Conservation (phyloP, 164 flowering plant genomes). For the Nymphaea thermarum region DNA sequence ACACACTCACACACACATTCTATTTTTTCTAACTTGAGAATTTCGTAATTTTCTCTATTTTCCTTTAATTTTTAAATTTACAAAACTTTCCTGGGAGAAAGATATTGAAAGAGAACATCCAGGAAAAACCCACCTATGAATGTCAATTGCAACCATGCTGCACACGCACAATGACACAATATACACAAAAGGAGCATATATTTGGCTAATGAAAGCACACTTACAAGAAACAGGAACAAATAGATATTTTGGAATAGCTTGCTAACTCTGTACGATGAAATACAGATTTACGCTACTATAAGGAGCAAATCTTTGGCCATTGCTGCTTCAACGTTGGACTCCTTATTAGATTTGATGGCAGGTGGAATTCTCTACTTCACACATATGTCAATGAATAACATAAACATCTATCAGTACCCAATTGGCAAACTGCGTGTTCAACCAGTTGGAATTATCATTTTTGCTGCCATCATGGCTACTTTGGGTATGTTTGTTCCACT, state of each 20-base stretch:
- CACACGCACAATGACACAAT: no score
- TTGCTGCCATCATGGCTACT: slow-evolving; percentile 98
- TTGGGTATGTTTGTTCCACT: slow-evolving; percentile 39
- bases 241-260: neutral
- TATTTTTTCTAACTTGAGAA: neutral
- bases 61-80: no score
- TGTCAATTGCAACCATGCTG: no score
- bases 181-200: no score
- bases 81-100: no score
- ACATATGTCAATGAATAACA: slow-evolving; percentile 74
- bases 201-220: no score
- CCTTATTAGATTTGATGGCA: slow-evolving; percentile 93
- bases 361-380: slow-evolving; percentile 99
- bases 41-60: no score
- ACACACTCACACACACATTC: no score
- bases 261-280: neutral
- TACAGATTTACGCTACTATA: slow-evolving; percentile 78
- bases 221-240: no score
- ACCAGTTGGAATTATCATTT: slow-evolving; percentile 89
- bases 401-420: slow-evolving; percentile 87
- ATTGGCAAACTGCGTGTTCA: slow-evolving; percentile 95
- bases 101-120: no score
- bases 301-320: slow-evolving; percentile 89
- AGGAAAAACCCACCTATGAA: no score
- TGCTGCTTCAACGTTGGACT: slow-evolving; percentile 95